Evolutionary conservation across 805 yeast species (phyloP), one percentile per base, ranked within the genome.

Genomic region (Lachancea cidri): DNA sequence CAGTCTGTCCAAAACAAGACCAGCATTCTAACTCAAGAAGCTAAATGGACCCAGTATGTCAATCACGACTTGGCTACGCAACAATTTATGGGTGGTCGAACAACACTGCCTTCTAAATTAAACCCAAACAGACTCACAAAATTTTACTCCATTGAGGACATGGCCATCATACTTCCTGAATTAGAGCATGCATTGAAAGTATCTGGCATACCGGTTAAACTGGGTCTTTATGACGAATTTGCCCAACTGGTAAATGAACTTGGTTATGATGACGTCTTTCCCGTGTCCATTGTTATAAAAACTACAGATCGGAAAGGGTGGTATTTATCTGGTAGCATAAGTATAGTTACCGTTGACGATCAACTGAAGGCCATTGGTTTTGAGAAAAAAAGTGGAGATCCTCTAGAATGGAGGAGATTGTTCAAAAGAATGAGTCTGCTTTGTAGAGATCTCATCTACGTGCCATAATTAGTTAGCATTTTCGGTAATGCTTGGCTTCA

Each of bases 371-470:
- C 71, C 38, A 67, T 82, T 0, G 76, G 73, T 39, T 80, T 82
- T 50, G 58, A 72, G 29, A 77, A 76, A 48, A 64, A 71, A 3
- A 70, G 71, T 27, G 86, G 84, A 0, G 87, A 82, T 60, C 87
- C 88, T 0, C 55, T 82, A 31, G 88, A 82, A 56, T 82, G 88
- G 88, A 69, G 88, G 58, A 62, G 79, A 13, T 62, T 82, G 15
- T 82, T 83, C 62, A 78, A 79, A 52, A 68, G 70, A 35, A 67
- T 79, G 22, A 73, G 81, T 1, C 57, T 75, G 8, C 54, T 72
- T n/a, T 78, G 83, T 49, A 72, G 81, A 53, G 80, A 76, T 30
- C 70, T 75, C 3, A 77, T 78, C 9, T 72, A 69, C 41, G 60
- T 72, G 11, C 77, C 65, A 22, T 16, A 18, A 33, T 11, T 37